phyloP scores from a whole-genome alignment of 2,329 filamentous ascomycete genomes.

The Monosporascus sp. region DNA sequence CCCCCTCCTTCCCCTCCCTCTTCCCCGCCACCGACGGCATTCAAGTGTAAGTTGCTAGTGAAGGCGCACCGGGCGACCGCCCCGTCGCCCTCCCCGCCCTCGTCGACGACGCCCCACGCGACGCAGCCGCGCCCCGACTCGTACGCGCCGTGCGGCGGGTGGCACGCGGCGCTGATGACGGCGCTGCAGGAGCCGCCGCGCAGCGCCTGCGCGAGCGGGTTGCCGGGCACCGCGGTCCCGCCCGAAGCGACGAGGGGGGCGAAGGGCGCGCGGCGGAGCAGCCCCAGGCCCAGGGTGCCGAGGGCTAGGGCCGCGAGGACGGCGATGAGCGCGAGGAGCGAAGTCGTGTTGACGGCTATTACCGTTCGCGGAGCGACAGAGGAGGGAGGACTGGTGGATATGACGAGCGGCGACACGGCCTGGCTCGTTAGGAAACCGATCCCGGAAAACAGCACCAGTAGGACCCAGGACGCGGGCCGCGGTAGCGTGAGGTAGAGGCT shows the following conservation, averaged over 20 bases:
- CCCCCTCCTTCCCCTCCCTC: constrained; percentile 10
- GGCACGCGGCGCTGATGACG: constrained; percentile 46
- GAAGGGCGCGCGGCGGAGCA: constrained; percentile 32
- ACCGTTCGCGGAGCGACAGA: constrained; percentile 1
- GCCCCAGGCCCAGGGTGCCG: constrained; percentile 16
- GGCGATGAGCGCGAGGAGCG: constrained; percentile 35
- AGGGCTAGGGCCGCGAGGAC: constrained; percentile 35
- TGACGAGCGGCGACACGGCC: constrained; percentile 32
- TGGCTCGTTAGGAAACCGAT: constrained; percentile 43
- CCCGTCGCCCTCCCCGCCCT: constrained; percentile 26
- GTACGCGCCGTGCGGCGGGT: constrained; percentile 27
- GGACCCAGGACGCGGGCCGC: constrained; percentile 37
- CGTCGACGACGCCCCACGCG: constrained; percentile 41
- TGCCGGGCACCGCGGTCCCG: constrained; percentile 31
- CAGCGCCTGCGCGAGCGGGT: constrained; percentile 44
- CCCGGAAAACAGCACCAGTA: constrained; percentile 38
- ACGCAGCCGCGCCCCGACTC: constrained; percentile 33
- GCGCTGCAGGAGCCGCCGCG: constrained; percentile 45
- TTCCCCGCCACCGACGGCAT: constrained; percentile 28
- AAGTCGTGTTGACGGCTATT: constrained; percentile 36
- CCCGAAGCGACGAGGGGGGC: constrained; percentile 28
- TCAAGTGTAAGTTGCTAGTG: constrained; percentile 26
- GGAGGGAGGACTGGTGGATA: no score
- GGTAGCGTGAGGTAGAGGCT: constrained; percentile 48
- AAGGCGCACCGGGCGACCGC: constrained; percentile 40